A percentile compares a stretch with the other conserved stretches of the same genome.
phyloP scores from a whole-genome alignment of 1,284 basidiomycete species.

The Trichosporon faecale region DNA sequence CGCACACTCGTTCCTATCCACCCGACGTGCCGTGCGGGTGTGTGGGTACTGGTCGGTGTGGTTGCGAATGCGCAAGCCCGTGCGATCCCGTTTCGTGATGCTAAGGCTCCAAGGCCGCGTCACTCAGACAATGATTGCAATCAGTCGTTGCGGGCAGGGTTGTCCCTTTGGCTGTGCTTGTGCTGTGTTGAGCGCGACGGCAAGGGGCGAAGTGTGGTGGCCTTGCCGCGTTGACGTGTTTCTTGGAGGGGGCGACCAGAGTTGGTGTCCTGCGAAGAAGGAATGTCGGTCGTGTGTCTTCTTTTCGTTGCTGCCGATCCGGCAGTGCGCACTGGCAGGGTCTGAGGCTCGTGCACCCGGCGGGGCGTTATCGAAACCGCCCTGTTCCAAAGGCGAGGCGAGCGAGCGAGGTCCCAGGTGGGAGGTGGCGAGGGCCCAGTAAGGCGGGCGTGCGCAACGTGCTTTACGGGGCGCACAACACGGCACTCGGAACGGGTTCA shows the following conservation, averaged over 20 bases:
- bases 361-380: neutral
- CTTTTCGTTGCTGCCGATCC: constrained; percentile 4
- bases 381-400: neutral
- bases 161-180: neutral
- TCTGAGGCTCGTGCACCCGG: constrained; percentile 1
- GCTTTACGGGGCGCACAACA: neutral
- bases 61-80: neutral
- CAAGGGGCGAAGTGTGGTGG: neutral
- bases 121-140: neutral
- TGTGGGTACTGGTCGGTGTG: neutral
- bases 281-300: neutral
- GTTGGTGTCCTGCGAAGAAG: neutral
- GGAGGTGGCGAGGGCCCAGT: neutral
- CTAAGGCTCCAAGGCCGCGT: neutral
- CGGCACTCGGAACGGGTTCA: neutral
- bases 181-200: neutral
- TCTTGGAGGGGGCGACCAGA: neutral
- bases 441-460: constrained; percentile 2
- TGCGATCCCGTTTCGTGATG: neutral
- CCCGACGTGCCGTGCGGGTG: neutral
- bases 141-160: neutral
- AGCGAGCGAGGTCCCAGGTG: too few relatives aligned
- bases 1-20: neutral
- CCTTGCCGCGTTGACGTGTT: neutral
- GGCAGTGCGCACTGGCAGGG: neutral